Evolutionary conservation across 176 grass and related monocot genomes (phyloP).

Genomic region (Eleusine indica): DNA sequence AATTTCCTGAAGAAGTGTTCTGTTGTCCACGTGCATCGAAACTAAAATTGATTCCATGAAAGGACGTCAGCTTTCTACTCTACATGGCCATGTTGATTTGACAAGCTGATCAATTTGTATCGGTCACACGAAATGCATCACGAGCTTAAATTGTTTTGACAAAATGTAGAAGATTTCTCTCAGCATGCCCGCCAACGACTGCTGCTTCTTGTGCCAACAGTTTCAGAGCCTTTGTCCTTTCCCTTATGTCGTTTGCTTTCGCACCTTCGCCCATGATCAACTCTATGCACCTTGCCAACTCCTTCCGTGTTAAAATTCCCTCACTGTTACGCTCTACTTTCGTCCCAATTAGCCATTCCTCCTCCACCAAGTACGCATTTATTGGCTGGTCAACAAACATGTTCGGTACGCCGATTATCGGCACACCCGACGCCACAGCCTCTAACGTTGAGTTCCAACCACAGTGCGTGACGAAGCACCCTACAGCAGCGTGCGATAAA

Average conservation of each 20-base stretch:
- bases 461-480: constrained; percentile 67
- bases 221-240: constrained; percentile 24
- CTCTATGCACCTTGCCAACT: constrained; percentile 63
- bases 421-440: constrained; percentile 43
- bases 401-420: constrained; percentile 32
- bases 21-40: too few relatives aligned
- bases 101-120: not conserved
- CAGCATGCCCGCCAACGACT: not conserved
- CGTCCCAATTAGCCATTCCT: constrained; percentile 40
- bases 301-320: constrained; percentile 24
- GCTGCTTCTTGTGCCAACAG: not conserved
- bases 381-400: constrained; percentile 48
- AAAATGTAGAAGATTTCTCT: constrained; percentile 37
- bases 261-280: constrained; percentile 39
- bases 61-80: too few relatives aligned
- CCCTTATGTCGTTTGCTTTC: constrained; percentile 25
- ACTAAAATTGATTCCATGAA: too few relatives aligned
- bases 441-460: constrained; percentile 68
- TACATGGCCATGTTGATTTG: too few relatives aligned
- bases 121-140: not conserved
- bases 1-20: too few relatives aligned
- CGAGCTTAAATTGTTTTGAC: not conserved
- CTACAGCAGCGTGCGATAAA: constrained; percentile 45
- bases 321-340: constrained; percentile 17
- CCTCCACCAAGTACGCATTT: constrained; percentile 36